phyloP scores from a whole-genome alignment of 257 asterid species.

The Solanum tacnaense region DNA sequence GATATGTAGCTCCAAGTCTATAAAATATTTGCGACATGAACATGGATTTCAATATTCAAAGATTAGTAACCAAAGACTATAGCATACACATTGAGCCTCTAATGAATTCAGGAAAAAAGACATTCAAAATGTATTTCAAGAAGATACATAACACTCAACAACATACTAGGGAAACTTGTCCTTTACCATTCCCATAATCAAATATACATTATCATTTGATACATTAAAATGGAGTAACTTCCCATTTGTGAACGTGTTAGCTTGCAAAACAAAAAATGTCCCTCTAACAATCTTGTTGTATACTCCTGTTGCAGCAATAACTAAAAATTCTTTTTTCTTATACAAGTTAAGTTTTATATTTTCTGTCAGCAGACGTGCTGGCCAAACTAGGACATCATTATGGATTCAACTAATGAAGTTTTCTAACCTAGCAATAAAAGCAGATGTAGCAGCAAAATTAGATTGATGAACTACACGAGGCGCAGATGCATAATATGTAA shows the following conservation, averaged over 20 bases:
- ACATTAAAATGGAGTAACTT: not conserved
- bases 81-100: not conserved
- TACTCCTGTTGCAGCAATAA: not conserved
- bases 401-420: not conserved
- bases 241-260: not conserved
- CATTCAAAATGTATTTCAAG: not conserved
- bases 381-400: no score
- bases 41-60: not conserved
- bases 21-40: not conserved
- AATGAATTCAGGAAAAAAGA: not conserved
- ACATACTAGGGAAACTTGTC: not conserved
- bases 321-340: no score
- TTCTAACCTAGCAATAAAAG: slow-evolving; percentile 83
- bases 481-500: slow-evolving; percentile 73
- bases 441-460: slow-evolving; percentile 86
- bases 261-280: not conserved
- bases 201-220: not conserved
- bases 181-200: not conserved
- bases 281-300: not conserved
- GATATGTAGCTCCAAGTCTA: not conserved
- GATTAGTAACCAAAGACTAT: not conserved
- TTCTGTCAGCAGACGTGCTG: not conserved
- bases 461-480: slow-evolving; percentile 83
- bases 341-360: not conserved
- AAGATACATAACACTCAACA: not conserved